Base-by-base conservation (phyloP, 1,284 basidiomycete genomes). In the Heterobasidion parviporum region DNA sequence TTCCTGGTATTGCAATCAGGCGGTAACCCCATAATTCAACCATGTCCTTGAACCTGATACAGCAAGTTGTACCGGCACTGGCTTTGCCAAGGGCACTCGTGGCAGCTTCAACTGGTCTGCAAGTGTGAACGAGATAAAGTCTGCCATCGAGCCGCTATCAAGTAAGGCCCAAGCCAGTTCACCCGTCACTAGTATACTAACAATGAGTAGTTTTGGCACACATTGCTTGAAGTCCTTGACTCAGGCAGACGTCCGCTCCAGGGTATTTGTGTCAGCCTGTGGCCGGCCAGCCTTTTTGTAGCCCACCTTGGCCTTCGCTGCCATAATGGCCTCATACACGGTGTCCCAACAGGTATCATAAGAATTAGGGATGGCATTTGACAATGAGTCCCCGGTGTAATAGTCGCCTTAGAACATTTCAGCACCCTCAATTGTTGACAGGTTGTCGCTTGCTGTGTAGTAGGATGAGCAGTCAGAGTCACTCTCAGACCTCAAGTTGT, bases 101-200 rank as follows among this genome's bases (percentile, higher is more conserved):
- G 43, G 52, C 0, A 60, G 43, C 36, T 56, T 51, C 6, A 72
- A 59, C 56, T 72, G 71, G 54, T 72, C 66, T 0, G 64, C 69
- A 6, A 71, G 48, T 10, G 60, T 67, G 2, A 64, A 60, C 1
- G 70, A 72, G 16, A 73, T 66, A 53, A 73, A 72, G 58, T 72
- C 71, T 1, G 63, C 66, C 1, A 70, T 55, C 1, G 68, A 72
- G 0, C 71, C 71, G 0, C 66, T 61, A 51, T 72, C 70, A 0
- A 72, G 44, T 38, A 73, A 49, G 0, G 70, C 69, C 0, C 59
- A 45, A 7, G 55, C 63, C 0, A 62, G 63, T 1, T 66, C 36
- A 0, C 64, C 66, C 52, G 72, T 68, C 6, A 72, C 55, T 3
- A 61, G 18, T 0, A 68, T 61, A 0, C 62, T 59, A 1, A 72